Evolutionary conservation across 2,329 filamentous ascomycete species (phyloP).

Genomic region (Xylariaceae sp.): DNA sequence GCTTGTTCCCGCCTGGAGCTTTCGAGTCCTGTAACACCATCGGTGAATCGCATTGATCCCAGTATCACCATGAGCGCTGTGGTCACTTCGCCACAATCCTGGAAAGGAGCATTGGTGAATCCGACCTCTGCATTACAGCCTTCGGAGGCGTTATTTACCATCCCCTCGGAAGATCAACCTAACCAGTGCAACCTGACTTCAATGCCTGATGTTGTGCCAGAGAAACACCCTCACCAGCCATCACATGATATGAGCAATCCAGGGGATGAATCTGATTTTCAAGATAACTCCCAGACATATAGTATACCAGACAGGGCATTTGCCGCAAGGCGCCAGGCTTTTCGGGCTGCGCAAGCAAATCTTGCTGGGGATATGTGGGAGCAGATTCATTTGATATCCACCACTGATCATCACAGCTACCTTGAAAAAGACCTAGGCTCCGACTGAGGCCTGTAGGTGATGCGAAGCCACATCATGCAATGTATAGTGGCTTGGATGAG

Average conservation of each 20-base stretch:
- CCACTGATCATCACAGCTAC: constrained; percentile 34
- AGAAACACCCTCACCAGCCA: background rate
- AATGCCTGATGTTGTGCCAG: background rate
- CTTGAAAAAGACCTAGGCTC: constrained; percentile 31
- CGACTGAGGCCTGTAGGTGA: no score
- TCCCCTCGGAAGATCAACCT: background rate
- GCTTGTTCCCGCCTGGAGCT: background rate
- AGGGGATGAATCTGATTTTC: constrained; percentile 12
- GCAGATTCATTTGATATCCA: constrained; percentile 32
- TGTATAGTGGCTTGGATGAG: no score
- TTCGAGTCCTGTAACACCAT: constrained; percentile 1
- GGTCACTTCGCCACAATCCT: background rate
- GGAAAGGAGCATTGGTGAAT: background rate
- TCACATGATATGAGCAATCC: constrained; percentile 7
- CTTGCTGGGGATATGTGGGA: constrained; percentile 14
- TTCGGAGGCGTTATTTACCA: background rate
- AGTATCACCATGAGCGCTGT: background rate
- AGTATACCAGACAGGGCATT: constrained; percentile 23
- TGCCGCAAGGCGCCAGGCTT: constrained; percentile 28
- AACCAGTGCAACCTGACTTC: background rate
- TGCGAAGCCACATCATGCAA: no score
- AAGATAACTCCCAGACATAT: constrained; percentile 28
- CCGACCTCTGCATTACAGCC: no score
- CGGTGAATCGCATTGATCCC: background rate
- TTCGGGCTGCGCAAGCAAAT: constrained; percentile 24